These are phyloP conservation scores for Phytophthora boehmeriae DNA, from an alignment of 352 stramenopile genomes.

Conservation along the genomic window DNA sequence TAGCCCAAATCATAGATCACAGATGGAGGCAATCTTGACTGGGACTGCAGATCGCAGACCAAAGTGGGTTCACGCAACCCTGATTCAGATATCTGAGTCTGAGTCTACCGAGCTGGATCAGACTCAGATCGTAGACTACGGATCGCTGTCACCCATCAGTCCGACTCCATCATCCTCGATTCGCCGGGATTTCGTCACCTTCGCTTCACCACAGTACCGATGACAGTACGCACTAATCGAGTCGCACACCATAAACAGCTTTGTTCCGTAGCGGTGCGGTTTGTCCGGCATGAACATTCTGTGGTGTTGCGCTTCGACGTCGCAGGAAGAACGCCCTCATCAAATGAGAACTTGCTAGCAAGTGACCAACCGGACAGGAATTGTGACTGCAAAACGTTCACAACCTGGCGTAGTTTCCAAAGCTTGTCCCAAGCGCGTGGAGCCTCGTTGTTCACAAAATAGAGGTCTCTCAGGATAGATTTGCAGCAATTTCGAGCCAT, in stretches of 20 bases:
- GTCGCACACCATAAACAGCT: neutral
- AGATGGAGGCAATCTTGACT: no score
- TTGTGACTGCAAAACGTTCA: neutral
- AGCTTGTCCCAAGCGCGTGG: neutral
- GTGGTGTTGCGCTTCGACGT: slow-evolving; percentile 1
- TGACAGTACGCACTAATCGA: neutral
- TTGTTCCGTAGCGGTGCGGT: neutral
- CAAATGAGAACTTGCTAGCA: neutral
- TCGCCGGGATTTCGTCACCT: no score
- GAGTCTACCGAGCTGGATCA: no score
- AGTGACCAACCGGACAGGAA: neutral
- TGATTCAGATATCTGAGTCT: no score
- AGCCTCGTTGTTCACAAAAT: neutral
- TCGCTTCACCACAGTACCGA: neutral
- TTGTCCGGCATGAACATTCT: neutral
- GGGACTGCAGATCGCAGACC: no score
- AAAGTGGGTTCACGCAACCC: no score
- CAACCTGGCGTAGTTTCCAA: neutral
- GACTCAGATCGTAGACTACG: no score
- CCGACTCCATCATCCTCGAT: no score
- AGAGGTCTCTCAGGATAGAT: neutral
- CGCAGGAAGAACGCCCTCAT: slow-evolving; percentile 1
- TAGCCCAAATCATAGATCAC: no score
- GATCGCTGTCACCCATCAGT: no score
- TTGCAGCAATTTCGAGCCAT: neutral